Percentiles rank a stretch among this genome's conserved stretches.
These are phyloP conservation scores for Boletus rex-veris DNA, from an alignment of 768 basidiomycete species.

Conservation along the genomic window DNA sequence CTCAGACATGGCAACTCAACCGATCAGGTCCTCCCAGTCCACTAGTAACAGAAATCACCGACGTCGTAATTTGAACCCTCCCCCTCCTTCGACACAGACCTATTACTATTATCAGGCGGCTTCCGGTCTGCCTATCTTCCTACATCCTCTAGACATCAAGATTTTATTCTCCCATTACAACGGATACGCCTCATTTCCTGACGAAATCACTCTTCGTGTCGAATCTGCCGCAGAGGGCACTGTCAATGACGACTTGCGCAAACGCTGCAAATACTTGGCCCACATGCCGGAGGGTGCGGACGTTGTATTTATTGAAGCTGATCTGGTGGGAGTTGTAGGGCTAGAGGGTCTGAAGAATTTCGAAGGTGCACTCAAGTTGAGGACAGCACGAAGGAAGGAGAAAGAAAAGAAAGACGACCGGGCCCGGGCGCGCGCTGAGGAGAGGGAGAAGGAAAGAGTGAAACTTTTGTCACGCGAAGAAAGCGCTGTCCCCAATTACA, in stretches of 20 bases:
- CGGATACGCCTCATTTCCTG: constrained; percentile 80
- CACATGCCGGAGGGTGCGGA: constrained; percentile 91
- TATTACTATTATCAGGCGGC: constrained; percentile 97
- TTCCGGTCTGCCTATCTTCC: constrained; percentile 85
- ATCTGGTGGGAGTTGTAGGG: constrained; percentile 76
- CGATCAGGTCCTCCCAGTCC: constrained; percentile 4
- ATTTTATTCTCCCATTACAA: constrained; percentile 84
- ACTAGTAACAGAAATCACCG: constrained; percentile 43
- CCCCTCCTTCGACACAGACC: constrained; percentile 81
- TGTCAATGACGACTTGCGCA: constrained; percentile 90
- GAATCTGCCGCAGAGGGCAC: constrained; percentile 72
- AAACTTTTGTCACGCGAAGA: constrained; percentile 31
- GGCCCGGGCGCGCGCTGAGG: constrained; percentile 75
- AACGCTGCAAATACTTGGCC: constrained; percentile 92
- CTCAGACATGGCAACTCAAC: constrained; percentile 3
- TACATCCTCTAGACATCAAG: constrained; percentile 94
- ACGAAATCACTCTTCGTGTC: constrained; percentile 74
- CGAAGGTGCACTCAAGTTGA: constrained; percentile 74
- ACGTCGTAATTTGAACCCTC: constrained; percentile 79
- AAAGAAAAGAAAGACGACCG: constrained; percentile 84
- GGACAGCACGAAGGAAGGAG: constrained; percentile 72
- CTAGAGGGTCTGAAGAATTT: constrained; percentile 74
- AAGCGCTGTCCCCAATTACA: constrained; percentile 1
- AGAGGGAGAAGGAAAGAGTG: constrained; percentile 59
- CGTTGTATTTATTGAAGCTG: constrained; percentile 90